Evolutionary conservation across 2,329 filamentous ascomycete genomes (phyloP).

Genomic region (Cryphonectria radicalis): DNA sequence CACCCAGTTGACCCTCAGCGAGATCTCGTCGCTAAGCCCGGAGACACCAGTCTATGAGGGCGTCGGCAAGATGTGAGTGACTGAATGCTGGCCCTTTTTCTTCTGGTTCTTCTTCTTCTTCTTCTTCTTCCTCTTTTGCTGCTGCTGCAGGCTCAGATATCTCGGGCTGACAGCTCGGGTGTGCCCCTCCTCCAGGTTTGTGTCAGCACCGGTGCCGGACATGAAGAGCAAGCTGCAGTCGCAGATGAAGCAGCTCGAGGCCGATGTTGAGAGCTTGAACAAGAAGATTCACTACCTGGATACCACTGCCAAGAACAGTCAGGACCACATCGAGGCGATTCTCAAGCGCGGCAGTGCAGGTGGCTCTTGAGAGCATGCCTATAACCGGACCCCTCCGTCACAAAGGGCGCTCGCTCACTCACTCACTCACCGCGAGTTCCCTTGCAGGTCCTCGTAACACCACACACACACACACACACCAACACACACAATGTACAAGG

Average conservation of each 20-base stretch:
- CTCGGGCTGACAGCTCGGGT: slow-evolving; percentile 8
- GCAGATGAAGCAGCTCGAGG: slow-evolving; percentile 75
- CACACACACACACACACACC: not conserved
- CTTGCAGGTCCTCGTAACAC: not conserved
- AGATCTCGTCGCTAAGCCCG: slow-evolving; percentile 75
- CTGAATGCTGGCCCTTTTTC: not conserved
- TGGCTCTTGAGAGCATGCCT: slow-evolving; percentile 30
- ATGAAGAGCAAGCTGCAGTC: slow-evolving; percentile 76
- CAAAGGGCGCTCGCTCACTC: slow-evolving; percentile 1
- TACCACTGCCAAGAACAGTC: slow-evolving; percentile 93
- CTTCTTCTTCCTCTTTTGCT: not conserved
- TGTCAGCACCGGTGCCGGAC: slow-evolving; percentile 72
- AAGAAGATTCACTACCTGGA: slow-evolving; percentile 94
- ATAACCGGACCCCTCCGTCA: not conserved
- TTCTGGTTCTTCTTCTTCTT: not conserved
- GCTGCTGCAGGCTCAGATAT: not conserved
- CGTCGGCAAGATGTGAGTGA: slow-evolving; percentile 88
- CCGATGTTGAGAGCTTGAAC: slow-evolving; percentile 78
- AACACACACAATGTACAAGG: not conserved
- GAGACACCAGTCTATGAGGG: slow-evolving; percentile 89
- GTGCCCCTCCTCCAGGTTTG: slow-evolving; percentile 68
- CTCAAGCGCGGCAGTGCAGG: slow-evolving; percentile 60
- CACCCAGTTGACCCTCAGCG: slow-evolving; percentile 82
- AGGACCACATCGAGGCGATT: slow-evolving; percentile 88
- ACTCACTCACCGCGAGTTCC: slow-evolving; percentile 9